These are phyloP conservation scores for Camellia lanceoleosa DNA, from an alignment of 148 eudicot genomes.

Conservation along the genomic window DNA sequence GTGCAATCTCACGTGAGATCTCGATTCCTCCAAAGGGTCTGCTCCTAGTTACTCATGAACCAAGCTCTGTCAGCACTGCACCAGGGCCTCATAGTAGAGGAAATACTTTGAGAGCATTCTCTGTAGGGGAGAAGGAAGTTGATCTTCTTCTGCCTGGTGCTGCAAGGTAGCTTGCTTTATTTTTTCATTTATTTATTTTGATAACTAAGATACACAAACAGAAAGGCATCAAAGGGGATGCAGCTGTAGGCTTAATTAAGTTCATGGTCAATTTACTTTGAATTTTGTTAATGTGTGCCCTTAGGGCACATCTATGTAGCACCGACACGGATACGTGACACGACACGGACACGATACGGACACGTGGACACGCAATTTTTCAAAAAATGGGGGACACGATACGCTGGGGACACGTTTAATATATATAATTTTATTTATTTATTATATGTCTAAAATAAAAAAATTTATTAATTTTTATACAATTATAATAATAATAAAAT, in stretches of 20 bases:
- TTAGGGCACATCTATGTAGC: too few relatives aligned
- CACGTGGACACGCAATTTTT: too few relatives aligned
- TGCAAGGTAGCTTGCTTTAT: conserved; percentile 57
- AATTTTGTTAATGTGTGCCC: too few relatives aligned
- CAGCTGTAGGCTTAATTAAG: background rate
- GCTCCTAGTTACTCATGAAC: conserved; percentile 81
- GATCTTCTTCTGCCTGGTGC: conserved; percentile 96
- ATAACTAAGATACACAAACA: background rate
- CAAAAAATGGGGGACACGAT: too few relatives aligned
- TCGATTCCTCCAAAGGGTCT: conserved; percentile 75
- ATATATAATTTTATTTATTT: too few relatives aligned
- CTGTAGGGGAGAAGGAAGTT: conserved; percentile 83
- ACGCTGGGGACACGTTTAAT: too few relatives aligned
- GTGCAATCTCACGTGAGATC: conserved; percentile 43
- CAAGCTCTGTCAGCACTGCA: conserved; percentile 58
- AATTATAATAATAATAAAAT: too few relatives aligned
- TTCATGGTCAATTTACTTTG: background rate
- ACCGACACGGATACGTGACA: too few relatives aligned
- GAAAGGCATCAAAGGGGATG: background rate
- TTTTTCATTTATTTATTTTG: background rate
- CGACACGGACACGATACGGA: too few relatives aligned
- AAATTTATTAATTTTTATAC: too few relatives aligned
- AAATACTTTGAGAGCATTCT: conserved; percentile 61
- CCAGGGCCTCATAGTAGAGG: conserved; percentile 98
- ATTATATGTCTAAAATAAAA: too few relatives aligned